Evolutionary conservation across 2,329 filamentous ascomycete genomes (phyloP).

Genomic region (Aspergillus nomiae): DNA sequence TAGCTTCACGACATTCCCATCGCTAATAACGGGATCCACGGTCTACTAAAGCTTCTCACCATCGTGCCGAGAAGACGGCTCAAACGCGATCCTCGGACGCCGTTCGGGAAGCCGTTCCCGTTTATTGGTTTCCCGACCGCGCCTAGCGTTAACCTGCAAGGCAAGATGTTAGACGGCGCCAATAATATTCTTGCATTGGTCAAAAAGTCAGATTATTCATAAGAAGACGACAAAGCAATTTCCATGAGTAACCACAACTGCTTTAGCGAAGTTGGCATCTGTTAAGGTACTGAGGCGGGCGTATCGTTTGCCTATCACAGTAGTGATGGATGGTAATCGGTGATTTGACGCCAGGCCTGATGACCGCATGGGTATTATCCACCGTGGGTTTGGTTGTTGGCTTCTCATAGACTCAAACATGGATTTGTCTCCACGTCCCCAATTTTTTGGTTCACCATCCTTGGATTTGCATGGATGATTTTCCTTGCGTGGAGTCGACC

Average conservation of each 20-base stretch:
- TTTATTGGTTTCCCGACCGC: conserved; percentile 8
- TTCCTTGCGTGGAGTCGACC: neutral
- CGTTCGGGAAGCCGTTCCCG: conserved; percentile 15
- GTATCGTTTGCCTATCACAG: neutral
- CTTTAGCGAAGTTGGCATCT: conserved; percentile 3
- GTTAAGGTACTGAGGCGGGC: neutral
- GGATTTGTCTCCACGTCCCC: neutral
- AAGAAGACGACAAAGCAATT: neutral
- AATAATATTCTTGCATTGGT: conserved; percentile 6
- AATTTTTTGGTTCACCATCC: neutral
- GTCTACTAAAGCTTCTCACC: conserved; percentile 4
- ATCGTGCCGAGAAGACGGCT: conserved; percentile 2
- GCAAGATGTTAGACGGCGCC: conserved; percentile 6
- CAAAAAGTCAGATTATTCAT: neutral
- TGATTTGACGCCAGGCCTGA: conserved; percentile 2
- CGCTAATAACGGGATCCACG: conserved; percentile 2
- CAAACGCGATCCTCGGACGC: conserved; percentile 2
- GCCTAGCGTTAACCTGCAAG: conserved; percentile 13
- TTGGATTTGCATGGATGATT: neutral
- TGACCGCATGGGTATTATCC: conserved; percentile 4
- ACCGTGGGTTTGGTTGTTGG: neutral
- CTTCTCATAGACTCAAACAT: neutral
- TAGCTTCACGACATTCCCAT: conserved; percentile 8
- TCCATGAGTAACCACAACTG: conserved; percentile 4
- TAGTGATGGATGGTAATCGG: neutral